phyloP scores from a whole-genome alignment of 306 rosid species.

The Oxytropis ochrocephala region DNA sequence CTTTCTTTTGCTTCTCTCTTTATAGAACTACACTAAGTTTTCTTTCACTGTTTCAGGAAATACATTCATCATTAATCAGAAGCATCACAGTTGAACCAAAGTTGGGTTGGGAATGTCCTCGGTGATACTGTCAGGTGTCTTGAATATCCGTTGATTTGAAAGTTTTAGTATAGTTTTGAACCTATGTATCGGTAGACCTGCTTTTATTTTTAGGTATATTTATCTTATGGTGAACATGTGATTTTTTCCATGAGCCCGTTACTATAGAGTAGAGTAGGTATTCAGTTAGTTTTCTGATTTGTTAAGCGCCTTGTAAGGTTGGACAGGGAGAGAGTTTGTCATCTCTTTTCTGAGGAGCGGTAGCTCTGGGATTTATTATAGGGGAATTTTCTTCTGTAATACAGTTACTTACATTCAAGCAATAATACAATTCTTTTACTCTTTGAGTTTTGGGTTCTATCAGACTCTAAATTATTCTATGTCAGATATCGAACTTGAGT shows the following conservation, averaged over 20 bases:
- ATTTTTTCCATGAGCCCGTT: background rate
- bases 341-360: too few species aligned
- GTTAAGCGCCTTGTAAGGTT: too few species aligned
- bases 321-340: too few species aligned
- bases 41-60: slow-evolving; percentile 24
- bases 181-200: background rate
- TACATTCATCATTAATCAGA: slow-evolving; percentile 15
- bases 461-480: too few species aligned
- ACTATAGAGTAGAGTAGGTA: too few species aligned
- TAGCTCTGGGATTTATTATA: too few species aligned
- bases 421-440: too few species aligned
- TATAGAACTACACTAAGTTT: background rate
- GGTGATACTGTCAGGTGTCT: background rate
- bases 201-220: slow-evolving; percentile 7
- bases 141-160: slow-evolving; percentile 13
- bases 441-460: too few species aligned
- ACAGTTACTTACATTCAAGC: too few species aligned
- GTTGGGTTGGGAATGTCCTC: background rate
- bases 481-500: too few species aligned
- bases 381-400: too few species aligned
- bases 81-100: slow-evolving; percentile 10
- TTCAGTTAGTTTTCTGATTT: too few species aligned
- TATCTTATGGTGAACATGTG: background rate
- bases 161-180: slow-evolving; percentile 14
- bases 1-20: slow-evolving; percentile 3